Percentiles rank a stretch among this genome's conserved stretches.
phyloP scores from a whole-genome alignment of 306 rosid genomes.

The Ochetophila trinervis region DNA sequence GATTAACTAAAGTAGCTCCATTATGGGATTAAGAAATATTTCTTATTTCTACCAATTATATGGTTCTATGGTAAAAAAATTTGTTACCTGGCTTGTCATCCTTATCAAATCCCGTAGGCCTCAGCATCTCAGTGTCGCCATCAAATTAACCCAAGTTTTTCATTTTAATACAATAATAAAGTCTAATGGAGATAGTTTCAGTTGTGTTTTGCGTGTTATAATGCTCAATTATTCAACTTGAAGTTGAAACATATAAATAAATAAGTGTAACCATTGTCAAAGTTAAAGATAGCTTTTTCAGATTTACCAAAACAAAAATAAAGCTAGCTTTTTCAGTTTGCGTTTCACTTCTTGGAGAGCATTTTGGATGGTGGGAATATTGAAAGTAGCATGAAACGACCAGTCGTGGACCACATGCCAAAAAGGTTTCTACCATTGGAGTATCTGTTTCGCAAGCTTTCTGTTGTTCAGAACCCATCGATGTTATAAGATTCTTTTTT shows the following conservation, averaged over 20 bases:
- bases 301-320: too few relatives aligned
- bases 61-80: not conserved
- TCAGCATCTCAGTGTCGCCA: not conserved
- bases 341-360: not conserved
- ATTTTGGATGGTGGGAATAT: not conserved
- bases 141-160: constrained; percentile 1
- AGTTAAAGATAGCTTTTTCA: too few relatives aligned
- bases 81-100: not conserved
- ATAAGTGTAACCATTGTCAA: not conserved
- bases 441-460: too few relatives aligned
- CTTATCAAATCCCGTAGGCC: not conserved
- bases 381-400: not conserved
- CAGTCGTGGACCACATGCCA: not conserved
- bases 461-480: too few relatives aligned
- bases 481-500: too few relatives aligned
- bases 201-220: constrained; percentile 1
- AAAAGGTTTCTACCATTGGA: too few relatives aligned
- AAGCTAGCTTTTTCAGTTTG: too few relatives aligned
- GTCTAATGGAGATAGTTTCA: not conserved
- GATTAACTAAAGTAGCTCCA: too few relatives aligned
- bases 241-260: not conserved
- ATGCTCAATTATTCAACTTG: not conserved
- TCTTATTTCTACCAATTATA: too few relatives aligned
- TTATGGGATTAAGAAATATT: too few relatives aligned
- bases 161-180: not conserved